phyloP scores from a whole-genome alignment of 2,329 filamentous ascomycete species.

The Aspergillus sp. region DNA sequence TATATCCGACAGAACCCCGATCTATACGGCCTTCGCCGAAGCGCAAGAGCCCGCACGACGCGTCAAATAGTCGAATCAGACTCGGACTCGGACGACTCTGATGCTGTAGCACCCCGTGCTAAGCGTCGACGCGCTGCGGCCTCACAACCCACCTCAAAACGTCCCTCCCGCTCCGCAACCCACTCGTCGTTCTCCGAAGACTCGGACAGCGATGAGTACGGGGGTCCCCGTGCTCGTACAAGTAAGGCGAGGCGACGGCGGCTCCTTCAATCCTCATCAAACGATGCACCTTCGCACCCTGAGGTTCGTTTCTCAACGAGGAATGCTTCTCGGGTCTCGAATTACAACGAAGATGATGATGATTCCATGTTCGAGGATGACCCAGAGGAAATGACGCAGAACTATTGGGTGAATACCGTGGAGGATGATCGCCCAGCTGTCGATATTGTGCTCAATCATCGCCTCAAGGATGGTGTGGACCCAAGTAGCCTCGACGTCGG shows the following conservation, averaged over 20 bases:
- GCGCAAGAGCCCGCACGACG: slow-evolving; percentile 67
- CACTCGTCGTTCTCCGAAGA: slow-evolving; percentile 71
- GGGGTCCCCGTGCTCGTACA: slow-evolving; percentile 68
- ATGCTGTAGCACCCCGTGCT: slow-evolving; percentile 57
- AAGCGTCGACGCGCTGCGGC: slow-evolving; percentile 54
- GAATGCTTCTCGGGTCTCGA: slow-evolving; percentile 73
- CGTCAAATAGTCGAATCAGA: slow-evolving; percentile 65
- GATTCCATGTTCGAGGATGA: slow-evolving; percentile 58
- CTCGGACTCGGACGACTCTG: slow-evolving; percentile 70
- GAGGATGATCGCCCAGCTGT: slow-evolving; percentile 83
- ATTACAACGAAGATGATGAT: slow-evolving; percentile 68
- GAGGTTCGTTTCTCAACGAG: slow-evolving; percentile 92
- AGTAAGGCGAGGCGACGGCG: slow-evolving; percentile 76
- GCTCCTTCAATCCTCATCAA: slow-evolving; percentile 64
- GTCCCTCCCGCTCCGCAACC: slow-evolving; percentile 47
- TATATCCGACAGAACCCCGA: slow-evolving; percentile 91
- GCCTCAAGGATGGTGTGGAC: slow-evolving; percentile 68
- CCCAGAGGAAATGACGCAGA: slow-evolving; percentile 64
- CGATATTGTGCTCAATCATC: slow-evolving; percentile 87
- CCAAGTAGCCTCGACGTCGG: slow-evolving; percentile 32
- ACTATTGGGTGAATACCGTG: slow-evolving; percentile 66
- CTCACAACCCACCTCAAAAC: slow-evolving; percentile 55
- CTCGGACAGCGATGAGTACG: slow-evolving; percentile 69
- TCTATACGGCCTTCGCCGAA: slow-evolving; percentile 89
- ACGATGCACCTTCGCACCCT: slow-evolving; percentile 65